These are phyloP conservation scores for Kurtzmaniella quercitrusa DNA, from an alignment of 1,139 yeast genomes.

Conservation along the genomic window DNA sequence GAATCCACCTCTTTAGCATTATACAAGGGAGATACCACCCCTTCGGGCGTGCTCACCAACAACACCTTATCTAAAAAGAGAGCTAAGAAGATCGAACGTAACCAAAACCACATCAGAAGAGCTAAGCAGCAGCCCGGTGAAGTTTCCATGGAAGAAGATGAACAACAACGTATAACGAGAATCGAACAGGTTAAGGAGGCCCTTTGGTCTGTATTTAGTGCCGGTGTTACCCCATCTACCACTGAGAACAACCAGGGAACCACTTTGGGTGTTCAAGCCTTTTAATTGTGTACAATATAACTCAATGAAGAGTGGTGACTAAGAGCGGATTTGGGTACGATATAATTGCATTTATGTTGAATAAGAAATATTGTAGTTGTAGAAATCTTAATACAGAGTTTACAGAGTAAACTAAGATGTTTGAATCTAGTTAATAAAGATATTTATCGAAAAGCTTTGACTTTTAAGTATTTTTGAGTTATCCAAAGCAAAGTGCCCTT, in stretches of 20 bases:
- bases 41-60: slow-evolving; percentile 48
- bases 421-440: too few relatives aligned
- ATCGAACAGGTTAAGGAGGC: slow-evolving; percentile 58
- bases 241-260: slow-evolving; percentile 63
- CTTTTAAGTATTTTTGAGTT: too few relatives aligned
- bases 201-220: slow-evolving; percentile 57
- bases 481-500: too few relatives aligned
- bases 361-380: background rate
- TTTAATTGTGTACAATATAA: slow-evolving; percentile 16
- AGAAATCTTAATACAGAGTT: too few relatives aligned
- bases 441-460: too few relatives aligned
- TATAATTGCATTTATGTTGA: slow-evolving; percentile 2
- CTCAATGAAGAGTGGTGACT: background rate
- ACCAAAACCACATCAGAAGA: slow-evolving; percentile 64
- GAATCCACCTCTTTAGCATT: slow-evolving; percentile 66
- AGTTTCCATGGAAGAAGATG: slow-evolving; percentile 17
- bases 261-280: slow-evolving; percentile 71
- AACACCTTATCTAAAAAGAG: slow-evolving; percentile 73
- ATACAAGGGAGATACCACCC: slow-evolving; percentile 40
- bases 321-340: background rate
- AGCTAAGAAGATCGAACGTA: slow-evolving; percentile 78
- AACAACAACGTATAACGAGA: slow-evolving; percentile 22
- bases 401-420: too few relatives aligned
- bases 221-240: slow-evolving; percentile 40
- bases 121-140: slow-evolving; percentile 41